A percentile compares a stretch with the other conserved stretches of the same genome.
phyloP scores from a whole-genome alignment of 2,329 filamentous ascomycete species.

The Colletotrichum tropicicola region DNA sequence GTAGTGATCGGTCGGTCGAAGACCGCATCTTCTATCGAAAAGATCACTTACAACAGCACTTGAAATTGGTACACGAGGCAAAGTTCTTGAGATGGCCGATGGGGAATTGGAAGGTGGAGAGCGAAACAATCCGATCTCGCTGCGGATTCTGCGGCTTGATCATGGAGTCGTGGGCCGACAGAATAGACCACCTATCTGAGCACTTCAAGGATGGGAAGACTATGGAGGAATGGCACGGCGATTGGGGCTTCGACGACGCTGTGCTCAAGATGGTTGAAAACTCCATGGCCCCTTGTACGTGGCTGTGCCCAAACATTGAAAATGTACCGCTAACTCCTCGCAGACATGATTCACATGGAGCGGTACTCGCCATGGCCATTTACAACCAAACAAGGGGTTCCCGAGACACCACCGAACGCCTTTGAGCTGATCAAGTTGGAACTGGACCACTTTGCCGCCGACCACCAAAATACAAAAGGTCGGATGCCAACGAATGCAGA shows the following conservation, averaged over 20 bases:
- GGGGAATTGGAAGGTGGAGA: constrained; percentile 19
- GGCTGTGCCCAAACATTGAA: no score
- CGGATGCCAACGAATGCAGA: constrained; percentile 9
- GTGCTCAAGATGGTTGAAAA: constrained; percentile 47
- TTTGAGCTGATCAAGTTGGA: constrained; percentile 26
- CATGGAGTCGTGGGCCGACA: constrained; percentile 43
- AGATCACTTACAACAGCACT: constrained; percentile 53
- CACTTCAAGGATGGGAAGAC: constrained; percentile 48
- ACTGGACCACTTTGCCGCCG: constrained; percentile 13
- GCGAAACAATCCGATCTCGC: constrained; percentile 33
- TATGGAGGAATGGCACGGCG: constrained; percentile 51
- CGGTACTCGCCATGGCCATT: constrained; percentile 44
- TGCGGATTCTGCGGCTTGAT: constrained; percentile 48
- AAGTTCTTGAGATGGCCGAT: constrained; percentile 22
- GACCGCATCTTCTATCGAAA: constrained; percentile 56
- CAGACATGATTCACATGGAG: constrained; percentile 49
- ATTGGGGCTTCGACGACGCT: constrained; percentile 47
- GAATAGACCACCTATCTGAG: constrained; percentile 47
- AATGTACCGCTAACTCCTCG: not conserved
- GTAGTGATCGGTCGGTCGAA: constrained; percentile 54
- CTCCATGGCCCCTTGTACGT: constrained; percentile 45
- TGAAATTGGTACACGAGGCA: constrained; percentile 33
- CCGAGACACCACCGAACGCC: constrained; percentile 27
- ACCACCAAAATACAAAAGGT: not conserved
- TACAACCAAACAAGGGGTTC: constrained; percentile 30